Percentiles rank a stretch among this genome's conserved stretches.
These are phyloP conservation scores for Cercophora samala DNA, from an alignment of 495 filamentous ascomycete genomes.

Conservation along the genomic window DNA sequence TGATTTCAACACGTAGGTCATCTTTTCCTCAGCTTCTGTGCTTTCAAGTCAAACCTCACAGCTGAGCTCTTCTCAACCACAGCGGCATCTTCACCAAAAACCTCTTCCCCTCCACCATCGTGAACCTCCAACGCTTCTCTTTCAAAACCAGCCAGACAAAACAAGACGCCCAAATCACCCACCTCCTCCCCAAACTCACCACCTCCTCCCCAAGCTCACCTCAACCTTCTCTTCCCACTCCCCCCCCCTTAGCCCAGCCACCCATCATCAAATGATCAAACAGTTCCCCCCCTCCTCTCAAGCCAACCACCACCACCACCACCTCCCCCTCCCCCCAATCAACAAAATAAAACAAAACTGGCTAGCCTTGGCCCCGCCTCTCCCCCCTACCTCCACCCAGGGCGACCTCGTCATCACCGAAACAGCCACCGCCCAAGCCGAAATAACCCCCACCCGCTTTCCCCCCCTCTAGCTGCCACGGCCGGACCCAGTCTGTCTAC, in stretches of 20 bases:
- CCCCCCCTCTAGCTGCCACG: conserved; percentile 28
- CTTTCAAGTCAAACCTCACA: neutral
- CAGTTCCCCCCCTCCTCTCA: conserved; percentile 15
- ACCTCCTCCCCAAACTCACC: conserved; percentile 32
- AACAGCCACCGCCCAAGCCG: conserved; percentile 41
- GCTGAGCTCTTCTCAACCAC: neutral
- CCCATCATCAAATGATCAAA: no score
- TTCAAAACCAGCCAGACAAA: conserved; percentile 31
- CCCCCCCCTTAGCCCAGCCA: conserved; percentile 12
- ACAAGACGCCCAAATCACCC: conserved; percentile 34
- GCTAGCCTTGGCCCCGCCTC: conserved; percentile 36
- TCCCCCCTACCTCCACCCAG: conserved; percentile 40
- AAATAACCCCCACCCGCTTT: conserved; percentile 31
- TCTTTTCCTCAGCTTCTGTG: neutral
- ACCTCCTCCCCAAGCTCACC: conserved; percentile 31
- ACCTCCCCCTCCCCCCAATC: conserved; percentile 2
- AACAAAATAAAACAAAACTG: conserved; percentile 34
- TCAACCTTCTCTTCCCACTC: conserved; percentile 20
- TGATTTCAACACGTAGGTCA: conserved; percentile 31
- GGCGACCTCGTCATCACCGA: conserved; percentile 51
- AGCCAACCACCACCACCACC: neutral
- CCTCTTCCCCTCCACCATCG: conserved; percentile 23
- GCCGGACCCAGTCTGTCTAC: conserved; percentile 40
- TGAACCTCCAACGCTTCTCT: conserved; percentile 44
- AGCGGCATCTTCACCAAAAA: conserved; percentile 40